phyloP scores from a whole-genome alignment of 2,329 filamentous ascomycete genomes.

The Calonectria montana region DNA sequence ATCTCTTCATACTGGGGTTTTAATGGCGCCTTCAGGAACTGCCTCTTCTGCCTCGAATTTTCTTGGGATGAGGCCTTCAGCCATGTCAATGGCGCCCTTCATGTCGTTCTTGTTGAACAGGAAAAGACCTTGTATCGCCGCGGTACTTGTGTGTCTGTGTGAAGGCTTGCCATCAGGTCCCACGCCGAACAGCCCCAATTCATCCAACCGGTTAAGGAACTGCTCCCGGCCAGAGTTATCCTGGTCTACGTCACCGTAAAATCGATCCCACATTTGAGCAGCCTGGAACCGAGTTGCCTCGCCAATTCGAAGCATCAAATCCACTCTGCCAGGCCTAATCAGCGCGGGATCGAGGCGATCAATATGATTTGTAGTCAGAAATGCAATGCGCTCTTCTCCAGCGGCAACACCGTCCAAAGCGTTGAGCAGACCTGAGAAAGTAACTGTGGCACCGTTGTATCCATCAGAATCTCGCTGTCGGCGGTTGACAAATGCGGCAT shows the following conservation, averaged over 20 bases:
- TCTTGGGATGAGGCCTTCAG: constrained; percentile 71
- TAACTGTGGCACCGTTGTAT: constrained; percentile 88
- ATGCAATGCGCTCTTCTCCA: constrained; percentile 92
- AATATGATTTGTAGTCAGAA: constrained; percentile 94
- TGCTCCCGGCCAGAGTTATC: constrained; percentile 70
- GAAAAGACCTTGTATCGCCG: constrained; percentile 93
- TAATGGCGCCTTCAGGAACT: constrained; percentile 52
- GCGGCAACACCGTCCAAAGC: constrained; percentile 92
- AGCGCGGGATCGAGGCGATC: constrained; percentile 90
- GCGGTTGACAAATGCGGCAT: constrained; percentile 89
- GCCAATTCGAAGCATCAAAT: constrained; percentile 91
- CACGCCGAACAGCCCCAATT: constrained; percentile 76
- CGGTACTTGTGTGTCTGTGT: constrained; percentile 78
- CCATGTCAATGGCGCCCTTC: constrained; percentile 86
- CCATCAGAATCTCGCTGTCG: constrained; percentile 82
- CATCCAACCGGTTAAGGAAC: constrained; percentile 78
- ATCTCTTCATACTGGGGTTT: constrained; percentile 50
- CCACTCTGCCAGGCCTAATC: constrained; percentile 90
- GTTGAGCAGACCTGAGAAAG: constrained; percentile 91
- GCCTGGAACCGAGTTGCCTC: constrained; percentile 90
- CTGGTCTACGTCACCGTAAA: constrained; percentile 85
- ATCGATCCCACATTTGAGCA: constrained; percentile 89
- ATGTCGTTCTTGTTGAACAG: constrained; percentile 94
- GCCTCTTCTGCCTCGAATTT: constrained; percentile 63
- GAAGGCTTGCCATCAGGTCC: constrained; percentile 59